Base-by-base conservation (phyloP, 148 eudicot species). In the Vaccinium myrtillus region DNA sequence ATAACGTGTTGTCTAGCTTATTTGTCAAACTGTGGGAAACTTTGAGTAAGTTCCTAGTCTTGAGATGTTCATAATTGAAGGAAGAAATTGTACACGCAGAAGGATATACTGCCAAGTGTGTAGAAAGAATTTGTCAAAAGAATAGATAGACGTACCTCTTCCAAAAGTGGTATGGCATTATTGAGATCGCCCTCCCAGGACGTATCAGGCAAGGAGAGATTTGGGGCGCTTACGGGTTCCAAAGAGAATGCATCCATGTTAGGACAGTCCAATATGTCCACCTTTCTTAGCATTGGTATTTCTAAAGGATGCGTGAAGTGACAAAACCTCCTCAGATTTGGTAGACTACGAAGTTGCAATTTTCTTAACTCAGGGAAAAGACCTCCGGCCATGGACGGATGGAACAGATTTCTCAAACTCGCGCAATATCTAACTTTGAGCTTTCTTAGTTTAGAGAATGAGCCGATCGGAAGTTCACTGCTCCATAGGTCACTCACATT, bases 251-350 rank as follows among this genome's bases (percentile, higher is more conserved):
- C 54, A 58, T 82, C 73, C 61, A 82, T 12, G 8, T 51, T 4
- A 16, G 84, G 77, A 32, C 84, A 82, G 1, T n/a, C 8, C 9
- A 7, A 1, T 18, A 58, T 36, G 2, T 14, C 3, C 32, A 82
- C 5, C 8, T 50, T 4, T 10, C 32, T 4, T 18, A 82, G 55
- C 50, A 69, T 16, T 12, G 77, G 61, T 27, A 65, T 23, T 69
- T 81, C 77, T 46, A 55, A 50, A 36, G 75, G 67, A 82, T 82
- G 51, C 2, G 14, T 48, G 7, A 18, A 8, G 23, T 53, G 49
- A 78, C 78, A 82, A 82, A 71, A 71, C 5, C 30, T 82, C 78
- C n/a, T 25, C 11, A 82, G n/a, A 32, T 23, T 56, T 51, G 63
- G 78, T n/a, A 73, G 63, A 0, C 5, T 7, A 0, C 4, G 0